A percentile compares a stretch with the other conserved stretches of the same genome.
phyloP scores from a whole-genome alignment of 352 stramenopile genomes.

The Phytophthora pseudosyringae region DNA sequence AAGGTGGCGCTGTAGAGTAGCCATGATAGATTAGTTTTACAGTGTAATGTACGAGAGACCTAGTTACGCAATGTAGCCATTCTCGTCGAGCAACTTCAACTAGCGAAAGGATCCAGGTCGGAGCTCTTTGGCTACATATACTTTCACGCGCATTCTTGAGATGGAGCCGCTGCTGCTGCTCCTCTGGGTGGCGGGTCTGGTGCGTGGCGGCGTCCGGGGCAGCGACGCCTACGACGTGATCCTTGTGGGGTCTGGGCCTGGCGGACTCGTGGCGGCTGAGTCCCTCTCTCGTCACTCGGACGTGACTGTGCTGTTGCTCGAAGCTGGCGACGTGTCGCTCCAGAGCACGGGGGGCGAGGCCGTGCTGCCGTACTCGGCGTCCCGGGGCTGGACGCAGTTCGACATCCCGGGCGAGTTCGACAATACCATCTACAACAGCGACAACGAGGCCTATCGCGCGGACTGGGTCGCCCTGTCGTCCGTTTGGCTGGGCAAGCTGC shows the following conservation, averaged over 20 bases:
- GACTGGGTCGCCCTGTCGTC: conserved; percentile 50
- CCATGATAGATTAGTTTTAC: conserved; percentile 18
- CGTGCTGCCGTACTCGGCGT: conserved; percentile 33
- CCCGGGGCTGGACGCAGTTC: conserved; percentile 43
- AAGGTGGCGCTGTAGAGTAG: conserved; percentile 26
- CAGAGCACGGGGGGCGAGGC: conserved; percentile 46
- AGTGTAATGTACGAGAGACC: conserved; percentile 8
- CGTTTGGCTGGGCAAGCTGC: conserved; percentile 68
- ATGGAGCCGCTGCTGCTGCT: conserved; percentile 1
- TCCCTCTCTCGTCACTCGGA: conserved; percentile 46
- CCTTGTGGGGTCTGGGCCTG: conserved; percentile 61
- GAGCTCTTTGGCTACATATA: too few relatives aligned
- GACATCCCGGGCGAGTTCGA: conserved; percentile 61
- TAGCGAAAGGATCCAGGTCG: conserved; percentile 22
- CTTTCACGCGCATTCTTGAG: too few relatives aligned
- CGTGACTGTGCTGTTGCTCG: conserved; percentile 59
- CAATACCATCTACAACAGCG: conserved; percentile 50
- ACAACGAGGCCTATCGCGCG: conserved; percentile 52
- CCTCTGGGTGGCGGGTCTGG: background rate
- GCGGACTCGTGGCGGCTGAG: conserved; percentile 64
- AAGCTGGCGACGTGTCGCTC: conserved; percentile 53
- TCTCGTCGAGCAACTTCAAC: conserved; percentile 18
- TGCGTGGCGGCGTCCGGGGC: background rate
- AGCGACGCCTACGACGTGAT: conserved; percentile 56
- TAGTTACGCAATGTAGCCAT: conserved; percentile 1